These are phyloP conservation scores for Colletotrichum destructivum DNA, from an alignment of 2,329 filamentous ascomycete species.

Conservation along the genomic window DNA sequence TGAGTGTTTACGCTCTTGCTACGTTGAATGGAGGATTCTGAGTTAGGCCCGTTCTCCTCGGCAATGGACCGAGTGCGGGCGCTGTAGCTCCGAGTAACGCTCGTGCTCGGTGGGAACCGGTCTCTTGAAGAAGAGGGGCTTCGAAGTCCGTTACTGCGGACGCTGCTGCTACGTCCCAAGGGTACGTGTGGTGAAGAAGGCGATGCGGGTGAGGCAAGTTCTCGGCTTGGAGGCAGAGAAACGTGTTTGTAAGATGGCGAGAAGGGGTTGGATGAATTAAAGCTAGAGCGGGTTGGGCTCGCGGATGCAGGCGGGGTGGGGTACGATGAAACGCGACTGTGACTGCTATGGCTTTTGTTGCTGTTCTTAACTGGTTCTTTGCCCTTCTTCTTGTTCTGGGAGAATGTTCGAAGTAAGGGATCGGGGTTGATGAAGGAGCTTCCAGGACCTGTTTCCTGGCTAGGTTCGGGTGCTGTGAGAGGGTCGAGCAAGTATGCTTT, in stretches of 20 bases:
- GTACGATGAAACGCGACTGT: conserved; percentile 40
- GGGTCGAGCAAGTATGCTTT: conserved; percentile 79
- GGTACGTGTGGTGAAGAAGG: conserved; percentile 43
- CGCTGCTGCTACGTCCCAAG: conserved; percentile 45
- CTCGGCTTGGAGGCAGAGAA: conserved; percentile 46
- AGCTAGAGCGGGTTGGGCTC: conserved; percentile 64
- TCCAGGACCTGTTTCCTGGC: conserved; percentile 76
- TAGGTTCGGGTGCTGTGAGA: conserved; percentile 77
- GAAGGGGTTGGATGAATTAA: conserved; percentile 63
- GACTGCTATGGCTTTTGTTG: conserved; percentile 25
- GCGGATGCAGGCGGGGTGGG: conserved; percentile 69
- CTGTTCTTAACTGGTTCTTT: conserved; percentile 26
- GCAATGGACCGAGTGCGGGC: conserved; percentile 33
- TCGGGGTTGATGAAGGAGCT: conserved; percentile 64
- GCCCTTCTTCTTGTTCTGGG: conserved; percentile 47
- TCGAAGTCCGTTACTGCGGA: conserved; percentile 50
- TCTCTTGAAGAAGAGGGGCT: conserved; percentile 41
- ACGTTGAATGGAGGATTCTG: conserved; percentile 13
- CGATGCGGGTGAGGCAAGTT: conserved; percentile 34
- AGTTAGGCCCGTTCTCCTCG: conserved; percentile 7
- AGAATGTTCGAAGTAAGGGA: conserved; percentile 45
- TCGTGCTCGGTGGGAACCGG: conserved; percentile 47
- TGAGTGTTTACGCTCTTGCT: conserved; percentile 41
- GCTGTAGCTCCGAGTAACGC: conserved; percentile 52
- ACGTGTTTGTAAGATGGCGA: conserved; percentile 49